A percentile compares a stretch with the other conserved stretches of the same genome.
These are phyloP conservation scores for Coemansia sp. DNA, from an alignment of 192 early-diverging fungal species.

Conservation along the genomic window DNA sequence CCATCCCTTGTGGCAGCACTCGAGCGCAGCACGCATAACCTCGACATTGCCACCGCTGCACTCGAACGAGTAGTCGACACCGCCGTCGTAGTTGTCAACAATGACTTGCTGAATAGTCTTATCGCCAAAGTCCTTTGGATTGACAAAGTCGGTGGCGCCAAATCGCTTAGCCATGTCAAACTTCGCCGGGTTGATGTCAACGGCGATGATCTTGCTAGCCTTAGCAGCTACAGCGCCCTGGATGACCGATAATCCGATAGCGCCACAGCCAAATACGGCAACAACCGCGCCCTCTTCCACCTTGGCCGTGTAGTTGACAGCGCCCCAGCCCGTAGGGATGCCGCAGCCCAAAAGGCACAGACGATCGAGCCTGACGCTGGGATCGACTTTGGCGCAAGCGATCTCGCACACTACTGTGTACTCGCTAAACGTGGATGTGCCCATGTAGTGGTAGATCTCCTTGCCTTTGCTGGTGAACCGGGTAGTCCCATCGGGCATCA, in stretches of 20 bases:
- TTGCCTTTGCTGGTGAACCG: constrained; percentile 92
- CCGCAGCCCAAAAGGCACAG: constrained; percentile 95
- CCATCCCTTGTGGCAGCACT: constrained; percentile 93
- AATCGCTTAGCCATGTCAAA: constrained; percentile 78
- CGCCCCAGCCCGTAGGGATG: constrained; percentile 96
- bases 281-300: constrained; percentile 74
- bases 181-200: constrained; percentile 90
- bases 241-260: constrained; percentile 88
- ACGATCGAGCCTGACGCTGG: constrained; percentile 78
- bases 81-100: constrained; percentile 91
- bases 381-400: constrained; percentile 85
- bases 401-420: constrained; percentile 94
- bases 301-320: constrained; percentile 91
- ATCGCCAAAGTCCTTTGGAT: constrained; percentile 79
- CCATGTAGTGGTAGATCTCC: constrained; percentile 95
- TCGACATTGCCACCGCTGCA: constrained; percentile 88
- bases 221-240: constrained; percentile 78
- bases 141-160: constrained; percentile 88
- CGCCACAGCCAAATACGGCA: constrained; percentile 95
- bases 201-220: constrained; percentile 79
- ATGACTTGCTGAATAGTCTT: constrained; percentile 81
- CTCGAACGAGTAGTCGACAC: constrained; percentile 96
- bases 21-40: constrained; percentile 94
- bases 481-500: constrained; percentile 94
- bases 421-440: constrained; percentile 91